These are phyloP conservation scores for Coemansia aciculifera DNA, from an alignment of 192 early-diverging fungal genomes.

Conservation along the genomic window DNA sequence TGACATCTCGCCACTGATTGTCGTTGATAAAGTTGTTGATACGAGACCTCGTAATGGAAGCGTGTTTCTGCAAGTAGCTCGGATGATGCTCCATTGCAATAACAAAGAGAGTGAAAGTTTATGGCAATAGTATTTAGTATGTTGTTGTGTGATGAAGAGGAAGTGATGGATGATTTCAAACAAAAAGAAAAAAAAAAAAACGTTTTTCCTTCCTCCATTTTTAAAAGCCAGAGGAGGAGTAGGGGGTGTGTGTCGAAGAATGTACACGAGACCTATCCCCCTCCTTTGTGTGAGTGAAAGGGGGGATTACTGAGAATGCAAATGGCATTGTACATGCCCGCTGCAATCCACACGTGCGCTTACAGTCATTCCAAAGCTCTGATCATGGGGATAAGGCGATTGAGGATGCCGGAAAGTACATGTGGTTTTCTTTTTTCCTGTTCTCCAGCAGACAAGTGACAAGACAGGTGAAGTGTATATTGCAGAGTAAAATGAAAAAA, in stretches of 20 bases:
- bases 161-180: not conserved
- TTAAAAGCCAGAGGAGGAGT: not conserved
- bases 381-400: not conserved
- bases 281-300: not conserved
- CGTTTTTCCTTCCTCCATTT: not conserved
- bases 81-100: constrained; percentile 32
- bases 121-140: not conserved
- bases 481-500: not conserved
- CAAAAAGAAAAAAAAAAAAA: not conserved
- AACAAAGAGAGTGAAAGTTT: no score
- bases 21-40: constrained; percentile 70
- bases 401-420: not conserved
- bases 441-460: not conserved
- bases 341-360: not conserved
- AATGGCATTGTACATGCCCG: not conserved
- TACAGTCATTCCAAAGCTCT: not conserved
- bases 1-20: constrained; percentile 72
- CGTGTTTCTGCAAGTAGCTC: constrained; percentile 60
- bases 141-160: not conserved
- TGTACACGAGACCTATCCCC: not conserved
- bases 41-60: constrained; percentile 74
- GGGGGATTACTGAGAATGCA: not conserved
- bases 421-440: not conserved
- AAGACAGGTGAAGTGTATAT: not conserved
- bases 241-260: not conserved